Evolutionary conservation across 306 rosid species (phyloP), one percentile per base, ranked within the genome.

Genomic region (Ammopiptanthus mongolicus): DNA sequence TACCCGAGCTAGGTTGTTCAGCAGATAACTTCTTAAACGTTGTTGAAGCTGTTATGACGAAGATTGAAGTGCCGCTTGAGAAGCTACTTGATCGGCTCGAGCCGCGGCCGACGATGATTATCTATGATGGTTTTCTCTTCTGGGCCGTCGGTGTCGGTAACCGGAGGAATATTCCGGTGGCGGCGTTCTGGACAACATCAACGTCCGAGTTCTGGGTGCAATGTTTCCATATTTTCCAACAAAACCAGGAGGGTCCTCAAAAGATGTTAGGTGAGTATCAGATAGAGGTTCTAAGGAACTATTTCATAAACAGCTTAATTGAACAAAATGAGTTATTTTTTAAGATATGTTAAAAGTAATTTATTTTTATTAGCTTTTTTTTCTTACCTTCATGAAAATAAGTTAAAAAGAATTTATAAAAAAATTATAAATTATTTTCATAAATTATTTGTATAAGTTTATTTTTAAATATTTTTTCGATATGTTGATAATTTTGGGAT

Each of bases 51-150:
- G 42, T 84, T 7, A 80, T 59, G 82, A 89, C 84, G 1, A 51
- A 84, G 19, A 77, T 89, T 85, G 87, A 89, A 76, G 64, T 74
- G 3, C 90, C 90, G 0, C 28, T 89, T 11, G 85, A 82, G 55
- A 14, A 1, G 61, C 48, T 89, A 2, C 68, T 87, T 0, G 75
- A 84, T 33, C 42, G 36, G 33, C 86, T 85, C 5, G 63, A 28
- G 33, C 76, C 42, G 9, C 74, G 64, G 11, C 62, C 77, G 0
- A 60, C 76, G 0, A 2, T 53, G 6, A 55, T 87, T 5, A 14
- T 87, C 0, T 69, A 47, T n/a, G 95, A 89, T n/a, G 44, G 59
- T 9, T 23, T 22, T 25, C 75, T 89, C 1, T 53, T 6, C 22
- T 89, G 86, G 90, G 77, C 41, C 0, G 21, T 82, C 11, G 52